These are phyloP conservation scores for Cornus suecica DNA, from an alignment of 148 eudicot genomes.

Conservation along the genomic window DNA sequence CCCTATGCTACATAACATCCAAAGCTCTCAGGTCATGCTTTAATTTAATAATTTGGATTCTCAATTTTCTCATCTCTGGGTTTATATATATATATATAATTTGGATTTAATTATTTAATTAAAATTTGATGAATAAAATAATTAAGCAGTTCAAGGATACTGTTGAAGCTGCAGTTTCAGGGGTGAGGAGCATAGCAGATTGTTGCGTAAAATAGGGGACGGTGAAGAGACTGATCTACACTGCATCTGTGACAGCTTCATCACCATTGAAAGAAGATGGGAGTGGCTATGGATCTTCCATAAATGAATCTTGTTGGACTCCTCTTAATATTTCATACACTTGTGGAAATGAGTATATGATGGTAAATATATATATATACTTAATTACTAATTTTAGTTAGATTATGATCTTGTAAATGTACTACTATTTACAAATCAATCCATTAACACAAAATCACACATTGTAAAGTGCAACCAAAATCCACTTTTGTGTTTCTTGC, in stretches of 20 bases:
- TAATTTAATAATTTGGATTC: background rate
- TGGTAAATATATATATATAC: background rate
- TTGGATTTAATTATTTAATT: too few species aligned
- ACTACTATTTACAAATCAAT: too few species aligned
- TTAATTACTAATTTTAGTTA: too few species aligned
- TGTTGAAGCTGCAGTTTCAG: slow-evolving; percentile 41
- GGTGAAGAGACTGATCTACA: slow-evolving; percentile 31
- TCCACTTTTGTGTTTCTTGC: too few species aligned
- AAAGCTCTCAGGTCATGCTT: background rate
- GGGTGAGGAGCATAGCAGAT: slow-evolving; percentile 31
- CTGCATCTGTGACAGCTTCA: slow-evolving; percentile 25
- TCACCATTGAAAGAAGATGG: slow-evolving; percentile 23
- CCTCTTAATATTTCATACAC: slow-evolving; percentile 20
- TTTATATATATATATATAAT: too few species aligned
- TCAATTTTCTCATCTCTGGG: background rate
- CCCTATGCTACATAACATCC: background rate
- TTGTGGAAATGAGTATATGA: background rate
- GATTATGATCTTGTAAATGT: too few species aligned
- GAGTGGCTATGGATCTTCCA: background rate
- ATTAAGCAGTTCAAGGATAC: slow-evolving; percentile 35
- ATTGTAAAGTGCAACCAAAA: too few species aligned
- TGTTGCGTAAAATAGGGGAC: slow-evolving; percentile 40
- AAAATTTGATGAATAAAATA: too few species aligned
- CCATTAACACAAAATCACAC: too few species aligned
- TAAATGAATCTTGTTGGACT: slow-evolving; percentile 25